Evolutionary conservation across 2,329 filamentous ascomycete genomes (phyloP), one percentile per base, ranked within the genome.

Genomic region (Chaetothyriales sp.): DNA sequence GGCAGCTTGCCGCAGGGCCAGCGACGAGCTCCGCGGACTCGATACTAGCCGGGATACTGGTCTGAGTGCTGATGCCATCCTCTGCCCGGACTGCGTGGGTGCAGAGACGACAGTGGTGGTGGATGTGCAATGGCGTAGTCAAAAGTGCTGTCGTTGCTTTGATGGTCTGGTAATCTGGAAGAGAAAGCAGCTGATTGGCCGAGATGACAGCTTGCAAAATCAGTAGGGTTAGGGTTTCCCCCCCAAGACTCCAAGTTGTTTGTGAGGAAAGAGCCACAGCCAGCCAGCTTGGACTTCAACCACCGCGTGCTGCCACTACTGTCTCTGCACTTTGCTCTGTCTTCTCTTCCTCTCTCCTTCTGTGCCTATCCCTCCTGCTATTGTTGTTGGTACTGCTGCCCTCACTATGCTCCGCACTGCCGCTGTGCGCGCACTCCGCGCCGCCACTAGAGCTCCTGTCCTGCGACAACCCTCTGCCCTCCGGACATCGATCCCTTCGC

Each of bases 321-420:
- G 8, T 43, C 42, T 47, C 20, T 49, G 46, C 44, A 39, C 46
- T 44, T 10, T 9, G 32, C 47, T 46, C 49, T 43, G 50, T 55
- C 47, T 43, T 43, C 47, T 42, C 47, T 18, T 18, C 53, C 18
- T 49, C 49, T 39, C 36, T 51, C 32, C 55, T 52, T 46, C 48
- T 54, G 46, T 51, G 51, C 47, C 54, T 53, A 49, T 50, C 45
- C n/a, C n/a, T 51, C 44, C 47, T 44, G 22, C 51, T 46, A 47
- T 54, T 47, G 50, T 51, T 46, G 54, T 53, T 49, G 48, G 44
- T 51, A 42, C 47, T 28, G 19, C 20, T 49, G 42, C 46, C 46
- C 57, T 62, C 73, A 80, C 64, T 59, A 96, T 96, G 90, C 88
- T 95, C 78, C 86, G 90, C 74, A 81, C 85, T 70, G 82, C 85